Percentiles rank a stretch among this genome's conserved stretches.
phyloP scores from a whole-genome alignment of 106 monocot genomes.

The Iris macrosiphon region DNA sequence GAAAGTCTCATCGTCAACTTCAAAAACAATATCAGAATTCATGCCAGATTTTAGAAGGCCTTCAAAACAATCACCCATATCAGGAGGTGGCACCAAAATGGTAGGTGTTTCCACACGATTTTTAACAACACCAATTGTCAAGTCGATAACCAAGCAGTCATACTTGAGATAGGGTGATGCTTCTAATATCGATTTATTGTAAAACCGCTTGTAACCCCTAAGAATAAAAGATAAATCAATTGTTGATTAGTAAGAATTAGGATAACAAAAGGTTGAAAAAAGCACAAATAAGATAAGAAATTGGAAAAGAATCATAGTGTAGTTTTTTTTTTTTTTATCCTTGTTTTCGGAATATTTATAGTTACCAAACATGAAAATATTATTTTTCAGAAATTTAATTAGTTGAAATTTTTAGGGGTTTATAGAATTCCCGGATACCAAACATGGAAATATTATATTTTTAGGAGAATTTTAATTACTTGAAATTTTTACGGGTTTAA shows the following conservation, averaged over 20 bases:
- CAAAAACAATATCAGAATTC: slow-evolving; percentile 25
- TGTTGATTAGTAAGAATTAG: background rate
- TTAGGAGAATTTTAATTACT: no score
- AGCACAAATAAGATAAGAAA: no score
- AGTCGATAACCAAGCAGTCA: slow-evolving; percentile 26
- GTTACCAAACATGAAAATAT: no score
- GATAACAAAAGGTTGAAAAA: background rate
- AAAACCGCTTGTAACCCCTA: slow-evolving; percentile 44
- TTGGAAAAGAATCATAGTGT: no score
- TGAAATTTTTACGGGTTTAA: no score
- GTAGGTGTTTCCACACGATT: slow-evolving; percentile 18
- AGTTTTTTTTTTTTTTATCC: no score
- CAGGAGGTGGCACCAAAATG: slow-evolving; percentile 24
- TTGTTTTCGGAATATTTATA: no score
- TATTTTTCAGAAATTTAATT: no score
- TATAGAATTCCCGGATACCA: no score
- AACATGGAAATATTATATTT: no score
- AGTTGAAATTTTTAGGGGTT: no score
- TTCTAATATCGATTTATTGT: slow-evolving; percentile 24
- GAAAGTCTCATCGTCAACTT: slow-evolving; percentile 26
- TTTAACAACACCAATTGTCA: slow-evolving; percentile 40
- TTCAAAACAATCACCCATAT: slow-evolving; percentile 23
- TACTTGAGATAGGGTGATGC: slow-evolving; percentile 31
- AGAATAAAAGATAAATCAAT: background rate
- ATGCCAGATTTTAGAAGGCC: slow-evolving; percentile 16